Evolutionary conservation across 306 rosid genomes (phyloP), one percentile per base, ranked within the genome.

Genomic region (Spatholobus suberectus): DNA sequence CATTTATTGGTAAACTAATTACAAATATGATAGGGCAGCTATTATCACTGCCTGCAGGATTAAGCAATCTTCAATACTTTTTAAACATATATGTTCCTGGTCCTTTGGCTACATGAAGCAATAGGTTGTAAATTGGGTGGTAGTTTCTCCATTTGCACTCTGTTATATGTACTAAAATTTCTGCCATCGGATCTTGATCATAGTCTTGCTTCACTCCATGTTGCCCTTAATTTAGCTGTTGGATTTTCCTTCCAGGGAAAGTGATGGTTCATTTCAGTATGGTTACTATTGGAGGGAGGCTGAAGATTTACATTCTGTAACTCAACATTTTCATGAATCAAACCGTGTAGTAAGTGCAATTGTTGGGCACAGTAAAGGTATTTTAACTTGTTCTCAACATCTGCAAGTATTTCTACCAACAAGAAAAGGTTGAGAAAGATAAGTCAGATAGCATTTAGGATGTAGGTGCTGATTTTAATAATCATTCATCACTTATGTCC

Each of bases 331-430:
- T 80, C 70, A 35, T 17, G 84, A 82, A 67, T 82, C 85, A 80
- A 88, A 82, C 72, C 93, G 90, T 40, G 77, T 29, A 44, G 86
- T 94, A 32, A 87, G 86, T 71, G 91, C 86, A 72, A 87, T 90
- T 82, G 79, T 91, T 73, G 98, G 98, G 85, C 97, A 93, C 21
- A 93, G 98, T 78, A 90, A 93, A 95, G 98, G 98, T 93, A 72
- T 68, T 81, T 47, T 74, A 70, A 79, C 59, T 70, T 80, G 52
- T 85, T 87, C 59, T 57, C 51, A 67, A 17, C 62, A 49, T 82
- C 55, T 17, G 38, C 40, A 23, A 69, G 78, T 73, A 29, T 37
- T 38, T 69, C 80, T 55, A 10, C 77, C 49, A 43, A 6, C 27
- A 55, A 57, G 62, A 70, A 21, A 29, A 76, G 44, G 27, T 35